Percentiles rank a stretch among this genome's conserved stretches.
These are phyloP conservation scores for Pichia deserticola DNA, from an alignment of 805 yeast species.

Conservation along the genomic window DNA sequence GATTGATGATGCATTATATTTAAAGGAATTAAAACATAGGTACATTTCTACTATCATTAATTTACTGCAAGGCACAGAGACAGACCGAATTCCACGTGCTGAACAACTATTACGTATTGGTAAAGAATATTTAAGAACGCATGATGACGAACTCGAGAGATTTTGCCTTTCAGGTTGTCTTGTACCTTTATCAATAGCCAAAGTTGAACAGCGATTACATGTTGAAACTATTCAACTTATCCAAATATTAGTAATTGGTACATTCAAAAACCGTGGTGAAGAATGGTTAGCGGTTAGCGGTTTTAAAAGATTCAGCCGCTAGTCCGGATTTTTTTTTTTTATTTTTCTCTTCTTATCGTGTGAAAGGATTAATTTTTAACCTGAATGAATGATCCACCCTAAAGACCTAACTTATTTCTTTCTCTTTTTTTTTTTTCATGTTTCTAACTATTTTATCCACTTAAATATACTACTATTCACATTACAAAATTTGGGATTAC, in stretches of 20 bases:
- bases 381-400: too few species aligned
- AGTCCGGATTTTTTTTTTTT: too few species aligned
- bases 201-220: neutral
- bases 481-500: too few species aligned
- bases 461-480: too few species aligned
- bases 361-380: neutral
- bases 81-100: neutral
- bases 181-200: neutral
- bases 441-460: too few species aligned
- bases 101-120: constrained; percentile 4
- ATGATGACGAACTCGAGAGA: neutral
- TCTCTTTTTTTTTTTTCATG: neutral
- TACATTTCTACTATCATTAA: neutral
- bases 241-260: neutral
- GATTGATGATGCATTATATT: neutral
- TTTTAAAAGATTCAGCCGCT: neutral
- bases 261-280: neutral
- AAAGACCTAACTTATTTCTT: too few species aligned
- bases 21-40: neutral
- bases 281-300: constrained; percentile 3
- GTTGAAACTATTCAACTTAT: neutral
- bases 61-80: neutral
- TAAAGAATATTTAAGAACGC: neutral
- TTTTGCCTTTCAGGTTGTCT: neutral
- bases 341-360: neutral